Base-by-base conservation (phyloP, 2,329 filamentous ascomycete species). In the Alternaria burnsii region DNA sequence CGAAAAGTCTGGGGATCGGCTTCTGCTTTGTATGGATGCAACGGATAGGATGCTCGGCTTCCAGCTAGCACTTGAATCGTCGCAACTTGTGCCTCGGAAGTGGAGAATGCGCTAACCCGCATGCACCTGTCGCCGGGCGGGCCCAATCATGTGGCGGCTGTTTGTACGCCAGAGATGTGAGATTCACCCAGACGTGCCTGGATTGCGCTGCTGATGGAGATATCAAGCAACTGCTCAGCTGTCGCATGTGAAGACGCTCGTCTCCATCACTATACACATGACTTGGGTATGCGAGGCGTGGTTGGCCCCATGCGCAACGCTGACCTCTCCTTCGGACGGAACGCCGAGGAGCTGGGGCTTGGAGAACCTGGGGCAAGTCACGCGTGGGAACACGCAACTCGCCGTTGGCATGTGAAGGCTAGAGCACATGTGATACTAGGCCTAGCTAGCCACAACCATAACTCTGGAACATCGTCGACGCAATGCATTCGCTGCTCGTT, bases 31-130 rank as follows among this genome's bases (percentile, higher is more conserved):
- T 74, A 75, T 50, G 59, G 28, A 41, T 24, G 46, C 46, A 52
- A 54, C 48, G 61, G 55, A 64, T 55, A 24, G 65, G 47, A 61
- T 64, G 63, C 68, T 66, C 68, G 62, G 68, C 56, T 55, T 60
- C 52, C 28, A 36, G 57, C 65, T 63, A 47, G 38, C 20, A 43
- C 52, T 55, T 55, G 57, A 62, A 59, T 62, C 59, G 62, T 59
- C 61, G 63, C 60, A 64, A 58, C 47, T 61, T 58, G 58, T 75
- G 71, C 74, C 75, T 76, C 75, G 75, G 74, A 63, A 68, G 63
- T 65, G 55, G 63, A 65, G 62, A 68, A 63, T 50, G 61, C 67
- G 53, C 71, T 74, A 75, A 61, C 57, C 68, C 62, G 48, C 58
- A 68, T 55, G 57, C 61, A 63, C 60, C 47, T 26, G 16, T 38